Evolutionary conservation across 805 yeast genomes (phyloP).

Genomic region (Zygoascus biomembranicola): DNA sequence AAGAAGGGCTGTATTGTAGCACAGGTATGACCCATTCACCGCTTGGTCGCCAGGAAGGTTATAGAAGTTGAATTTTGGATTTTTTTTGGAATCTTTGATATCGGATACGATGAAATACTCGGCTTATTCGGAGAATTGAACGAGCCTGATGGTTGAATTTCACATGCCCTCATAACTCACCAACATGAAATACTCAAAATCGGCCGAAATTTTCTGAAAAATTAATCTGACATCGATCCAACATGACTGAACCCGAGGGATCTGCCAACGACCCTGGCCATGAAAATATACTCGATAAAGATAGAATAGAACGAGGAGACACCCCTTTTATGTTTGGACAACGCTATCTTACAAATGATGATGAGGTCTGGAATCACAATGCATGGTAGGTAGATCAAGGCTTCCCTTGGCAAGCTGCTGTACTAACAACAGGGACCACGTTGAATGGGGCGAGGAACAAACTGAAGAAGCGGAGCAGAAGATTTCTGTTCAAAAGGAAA

Average conservation of each 20-base stretch:
- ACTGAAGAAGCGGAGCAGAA: constrained; percentile 62
- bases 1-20: no score
- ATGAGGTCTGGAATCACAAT: constrained; percentile 78
- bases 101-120: no score
- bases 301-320: constrained; percentile 52
- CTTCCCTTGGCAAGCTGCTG: constrained; percentile 28
- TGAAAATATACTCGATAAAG: background rate
- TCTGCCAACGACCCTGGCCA: background rate
- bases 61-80: no score
- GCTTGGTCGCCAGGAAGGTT: no score
- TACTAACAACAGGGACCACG: constrained; percentile 51
- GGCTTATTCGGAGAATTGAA: no score
- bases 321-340: constrained; percentile 91
- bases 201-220: no score
- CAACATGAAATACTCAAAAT: no score
- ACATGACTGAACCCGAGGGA: background rate
- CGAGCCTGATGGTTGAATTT: no score
- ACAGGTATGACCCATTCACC: no score
- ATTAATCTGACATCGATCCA: background rate
- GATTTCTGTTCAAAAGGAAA: constrained; percentile 63
- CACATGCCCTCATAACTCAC: no score
- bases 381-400: constrained; percentile 49
- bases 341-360: constrained; percentile 60
- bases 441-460: constrained; percentile 95
- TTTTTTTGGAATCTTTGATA: no score